Evolutionary conservation across 306 rosid species (phyloP), one percentile per base, ranked within the genome.

Genomic region (Amphicarpaea edgeworthii): DNA sequence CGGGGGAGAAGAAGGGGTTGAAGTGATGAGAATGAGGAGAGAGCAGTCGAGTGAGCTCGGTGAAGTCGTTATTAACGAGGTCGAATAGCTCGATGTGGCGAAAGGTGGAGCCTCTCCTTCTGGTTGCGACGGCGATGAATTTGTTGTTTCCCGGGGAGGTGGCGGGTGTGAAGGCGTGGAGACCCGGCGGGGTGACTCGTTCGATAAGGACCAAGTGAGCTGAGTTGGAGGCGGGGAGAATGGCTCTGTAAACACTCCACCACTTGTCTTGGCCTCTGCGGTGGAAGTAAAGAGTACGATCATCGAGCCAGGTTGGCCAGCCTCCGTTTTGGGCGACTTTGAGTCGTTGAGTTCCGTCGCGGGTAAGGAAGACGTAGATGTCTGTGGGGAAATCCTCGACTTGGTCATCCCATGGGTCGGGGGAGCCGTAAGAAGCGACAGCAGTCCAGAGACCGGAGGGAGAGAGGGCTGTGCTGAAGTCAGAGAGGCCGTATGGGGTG

Each of bases 151-250:
- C 88, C 0, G 96, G 90, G 1, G 98, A 83, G 21, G 92, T 78
- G 15, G 97, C 97, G 0, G 98, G 97, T 0, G 97, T 94, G 88
- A 94, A 94, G 0, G 73, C 92, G 82, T 94, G 98, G 68, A 94
- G 46, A 57, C 97, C 95, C 49, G 95, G 92, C 17, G 95, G 93
- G 6, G 97, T 94, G 55, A 94, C 87, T 46, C 96, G 96, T 63
- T 92, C 89, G 7, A 87, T 21, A n/a, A 47, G 23, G 7, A 88
- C 93, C 0, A 95, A 83, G 47, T 81, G 80, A 0, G 62, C 19
- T 2, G 90, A 83, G 2, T 59, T 30, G 7, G 68, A 54, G 12
- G 68, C 49, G 12, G 90, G 87, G 42, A 94, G 73, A 34, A 38
- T 88, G 11, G 90, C 97, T 50, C 77, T 80, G 83, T 94, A 94